A percentile compares a stretch with the other conserved stretches of the same genome.
Evolutionary conservation across 1,284 basidiomycete genomes (phyloP).

Genomic region (Dichomitus squalens): DNA sequence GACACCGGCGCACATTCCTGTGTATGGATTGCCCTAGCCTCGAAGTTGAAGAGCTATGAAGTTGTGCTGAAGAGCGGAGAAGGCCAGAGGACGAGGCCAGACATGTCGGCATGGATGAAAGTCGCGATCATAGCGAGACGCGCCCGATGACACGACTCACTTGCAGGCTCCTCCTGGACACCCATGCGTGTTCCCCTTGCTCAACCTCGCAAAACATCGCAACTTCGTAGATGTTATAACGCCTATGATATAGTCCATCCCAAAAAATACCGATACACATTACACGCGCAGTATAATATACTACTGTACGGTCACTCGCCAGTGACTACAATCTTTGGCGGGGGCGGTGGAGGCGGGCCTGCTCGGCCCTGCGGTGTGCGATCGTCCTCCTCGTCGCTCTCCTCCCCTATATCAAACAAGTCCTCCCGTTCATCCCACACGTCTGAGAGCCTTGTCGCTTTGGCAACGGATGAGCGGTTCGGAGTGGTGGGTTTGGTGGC

Average conservation of each 20-base stretch:
- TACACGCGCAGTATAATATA: constrained; percentile 3
- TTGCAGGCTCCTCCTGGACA: too few species aligned
- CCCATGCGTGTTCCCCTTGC: too few species aligned
- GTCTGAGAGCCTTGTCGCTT: constrained; percentile 49
- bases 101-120: constrained; percentile 37
- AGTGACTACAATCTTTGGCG: constrained; percentile 30
- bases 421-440: constrained; percentile 83
- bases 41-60: constrained; percentile 11
- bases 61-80: constrained; percentile 16
- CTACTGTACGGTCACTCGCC: constrained; percentile 11
- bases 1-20: constrained; percentile 2
- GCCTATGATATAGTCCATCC: neutral
- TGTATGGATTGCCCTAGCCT: neutral
- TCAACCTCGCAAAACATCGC: too few species aligned
- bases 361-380: constrained; percentile 7
- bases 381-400: constrained; percentile 52
- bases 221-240: neutral
- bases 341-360: constrained; percentile 16
- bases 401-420: constrained; percentile 68
- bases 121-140: constrained; percentile 23
- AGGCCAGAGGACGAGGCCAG: constrained; percentile 28
- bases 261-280: constrained; percentile 5
- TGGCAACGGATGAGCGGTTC: constrained; percentile 3
- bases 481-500: neutral
- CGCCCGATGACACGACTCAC: constrained; percentile 11